Evolutionary conservation across 2,329 filamentous ascomycete species (phyloP).

Genomic region (Helminthosporium solani): DNA sequence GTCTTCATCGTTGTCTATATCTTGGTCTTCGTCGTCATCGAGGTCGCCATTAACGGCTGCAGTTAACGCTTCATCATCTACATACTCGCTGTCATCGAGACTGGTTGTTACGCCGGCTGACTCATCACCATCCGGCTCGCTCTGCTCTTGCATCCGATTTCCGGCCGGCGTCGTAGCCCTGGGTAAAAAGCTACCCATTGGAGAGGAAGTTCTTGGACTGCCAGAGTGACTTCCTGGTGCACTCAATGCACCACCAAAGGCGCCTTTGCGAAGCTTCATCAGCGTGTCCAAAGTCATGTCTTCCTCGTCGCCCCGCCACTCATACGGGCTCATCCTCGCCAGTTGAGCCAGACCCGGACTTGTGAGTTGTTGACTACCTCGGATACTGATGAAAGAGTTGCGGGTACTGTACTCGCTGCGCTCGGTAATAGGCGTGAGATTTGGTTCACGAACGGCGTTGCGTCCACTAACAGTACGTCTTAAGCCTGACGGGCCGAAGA

Average conservation of each 20-base stretch:
- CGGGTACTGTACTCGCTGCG: conserved; percentile 93
- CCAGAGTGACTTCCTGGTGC: conserved; percentile 53
- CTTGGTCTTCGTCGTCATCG: conserved; percentile 12
- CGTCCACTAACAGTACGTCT: conserved; percentile 69
- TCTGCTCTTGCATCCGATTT: conserved; percentile 28
- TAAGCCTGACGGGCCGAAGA: conserved; percentile 75
- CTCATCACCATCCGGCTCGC: conserved; percentile 25
- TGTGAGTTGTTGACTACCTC: conserved; percentile 55
- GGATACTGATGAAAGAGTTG: conserved; percentile 80
- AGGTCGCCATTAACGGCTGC: conserved; percentile 34
- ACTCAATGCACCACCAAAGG: conserved; percentile 79
- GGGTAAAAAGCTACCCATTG: conserved; percentile 39
- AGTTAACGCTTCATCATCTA: conserved; percentile 22
- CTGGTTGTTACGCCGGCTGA: conserved; percentile 19
- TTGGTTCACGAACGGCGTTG: conserved; percentile 70
- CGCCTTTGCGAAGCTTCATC: conserved; percentile 69
- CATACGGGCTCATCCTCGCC: conserved; percentile 58
- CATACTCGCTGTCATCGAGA: conserved; percentile 22
- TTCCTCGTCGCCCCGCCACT: conserved; percentile 54
- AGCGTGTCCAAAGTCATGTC: conserved; percentile 74
- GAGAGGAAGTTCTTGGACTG: conserved; percentile 40
- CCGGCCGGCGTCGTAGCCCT: conserved; percentile 31
- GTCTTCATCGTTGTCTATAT: conserved; percentile 17
- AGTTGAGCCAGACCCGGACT: conserved; percentile 78
- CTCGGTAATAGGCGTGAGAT: conserved; percentile 93